A percentile compares a stretch with the other conserved stretches of the same genome.
These are phyloP conservation scores for Coprinopsis strossmayeri DNA, from an alignment of 768 basidiomycete species.

Conservation along the genomic window DNA sequence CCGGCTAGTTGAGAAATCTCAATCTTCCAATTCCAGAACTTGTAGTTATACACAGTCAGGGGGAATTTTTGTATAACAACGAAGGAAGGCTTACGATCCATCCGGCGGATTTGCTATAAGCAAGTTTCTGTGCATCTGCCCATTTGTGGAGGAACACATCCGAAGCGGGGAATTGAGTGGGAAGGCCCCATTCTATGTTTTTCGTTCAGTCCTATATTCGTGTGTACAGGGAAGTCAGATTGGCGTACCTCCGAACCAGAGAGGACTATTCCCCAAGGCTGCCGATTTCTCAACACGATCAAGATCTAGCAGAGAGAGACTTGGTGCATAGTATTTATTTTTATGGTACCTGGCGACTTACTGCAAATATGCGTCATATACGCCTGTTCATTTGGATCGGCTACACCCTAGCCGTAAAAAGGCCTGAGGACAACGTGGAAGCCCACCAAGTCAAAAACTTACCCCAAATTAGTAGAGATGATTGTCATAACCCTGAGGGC, in stretches of 20 bases:
- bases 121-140: conserved; percentile 72
- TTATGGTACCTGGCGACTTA: conserved; percentile 23
- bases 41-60: background rate
- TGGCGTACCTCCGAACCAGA: conserved; percentile 34
- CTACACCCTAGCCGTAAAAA: conserved; percentile 57
- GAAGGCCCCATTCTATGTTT: conserved; percentile 38
- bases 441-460: too few relatives aligned
- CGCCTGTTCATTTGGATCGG: conserved; percentile 53
- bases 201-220: too few relatives aligned
- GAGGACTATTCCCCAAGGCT: conserved; percentile 29
- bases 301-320: conserved; percentile 41
- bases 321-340: background rate
- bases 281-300: conserved; percentile 38
- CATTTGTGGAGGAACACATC: conserved; percentile 57
- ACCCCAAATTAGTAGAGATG: conserved; percentile 68
- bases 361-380: conserved; percentile 69
- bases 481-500: conserved; percentile 72
- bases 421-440: too few relatives aligned
- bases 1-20: conserved; percentile 49
- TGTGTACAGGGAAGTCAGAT: too few relatives aligned
- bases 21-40: conserved; percentile 70
- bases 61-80: background rate
- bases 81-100: conserved; percentile 50
- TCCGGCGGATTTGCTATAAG: conserved; percentile 53
- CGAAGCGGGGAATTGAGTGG: conserved; percentile 59